Base-by-base conservation (phyloP, 2,329 filamentous ascomycete species). In the Ceratocystis albifundus region DNA sequence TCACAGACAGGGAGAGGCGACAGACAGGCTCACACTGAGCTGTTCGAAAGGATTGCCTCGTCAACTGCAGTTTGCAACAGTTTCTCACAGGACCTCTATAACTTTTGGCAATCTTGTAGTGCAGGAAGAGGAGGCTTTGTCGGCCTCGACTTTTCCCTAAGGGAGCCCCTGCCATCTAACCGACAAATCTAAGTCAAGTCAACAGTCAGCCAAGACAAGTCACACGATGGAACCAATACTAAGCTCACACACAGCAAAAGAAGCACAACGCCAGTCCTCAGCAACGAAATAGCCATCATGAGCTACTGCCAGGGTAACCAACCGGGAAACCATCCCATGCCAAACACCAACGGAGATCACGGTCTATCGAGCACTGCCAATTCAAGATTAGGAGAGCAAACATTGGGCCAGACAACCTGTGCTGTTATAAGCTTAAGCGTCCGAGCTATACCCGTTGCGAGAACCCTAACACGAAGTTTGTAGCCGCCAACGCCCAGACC, bases 231-330 rank as follows among this genome's bases (percentile, higher is more conserved):
- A 53, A 53, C 48, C 48, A 41, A 41, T 41, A 12, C 48, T 53
- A 22, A 53, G 48, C 48, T 12, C 22, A 53, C 36, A 41, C 22
- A 53, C 36, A 41, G 36, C 36, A 53, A 28, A 53, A 22, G 15
- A 53, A 53, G 48, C 20, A 28, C 48, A 25, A 28, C 48, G 20
- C 32, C 17, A 20, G 55, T 59, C 55, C 28, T 59, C 7, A 36
- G 55, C 25, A 59, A 59, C 55, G 17, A 30, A 55, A n/a, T 12
- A 12, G 28, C n/a, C 15, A 28, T 53, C 22, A 25, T 53, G 20
- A 32, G 25, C 28, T 30, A 59, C 25, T 59, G 55, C n/a, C 55
- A 59, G 28, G 55, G 55, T 59, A 59, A 59, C 55, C 55, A 8
- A 36, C 55, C 55, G 15, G 55, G 55, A 59, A 59, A 59, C 55